Conservation (phyloP, 352 stramenopile species). For the Aphanomyces stellatus region DNA sequence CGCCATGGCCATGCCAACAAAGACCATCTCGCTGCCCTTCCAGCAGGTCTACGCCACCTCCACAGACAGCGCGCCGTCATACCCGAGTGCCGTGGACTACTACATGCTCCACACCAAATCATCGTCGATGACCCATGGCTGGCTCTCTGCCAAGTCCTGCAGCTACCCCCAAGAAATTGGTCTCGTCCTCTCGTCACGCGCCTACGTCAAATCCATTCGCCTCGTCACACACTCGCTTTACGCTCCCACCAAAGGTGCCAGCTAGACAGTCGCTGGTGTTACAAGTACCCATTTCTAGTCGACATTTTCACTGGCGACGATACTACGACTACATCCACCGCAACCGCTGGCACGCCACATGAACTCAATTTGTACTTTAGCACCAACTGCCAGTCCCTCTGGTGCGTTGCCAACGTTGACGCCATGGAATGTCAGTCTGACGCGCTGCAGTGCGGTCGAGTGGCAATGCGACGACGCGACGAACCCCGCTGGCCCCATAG, state of each 20-base stretch:
- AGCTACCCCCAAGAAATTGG: constrained; percentile 13
- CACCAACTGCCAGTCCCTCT: constrained; percentile 8
- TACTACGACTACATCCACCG: too few relatives aligned
- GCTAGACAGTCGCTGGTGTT: not conserved
- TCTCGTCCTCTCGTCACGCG: not conserved
- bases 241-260: constrained; percentile 10
- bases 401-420: too few relatives aligned
- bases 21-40: not conserved
- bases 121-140: not conserved
- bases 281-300: too few relatives aligned
- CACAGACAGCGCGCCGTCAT: not conserved
- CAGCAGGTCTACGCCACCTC: constrained; percentile 5
- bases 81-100: not conserved
- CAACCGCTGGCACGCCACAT: too few relatives aligned
- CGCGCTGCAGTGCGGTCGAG: constrained; percentile 6
- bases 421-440: too few relatives aligned
- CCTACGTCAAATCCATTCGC: constrained; percentile 16
- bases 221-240: not conserved
- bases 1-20: too few relatives aligned
- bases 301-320: not conserved
- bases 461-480: not conserved
- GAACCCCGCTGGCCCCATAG: too few relatives aligned
- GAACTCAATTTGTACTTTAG: constrained; percentile 18
- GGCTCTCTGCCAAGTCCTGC: constrained; percentile 15
- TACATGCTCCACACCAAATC: not conserved